Conservation (phyloP, 1,284 basidiomycete genomes). For the Chondrostereum purpureum region DNA sequence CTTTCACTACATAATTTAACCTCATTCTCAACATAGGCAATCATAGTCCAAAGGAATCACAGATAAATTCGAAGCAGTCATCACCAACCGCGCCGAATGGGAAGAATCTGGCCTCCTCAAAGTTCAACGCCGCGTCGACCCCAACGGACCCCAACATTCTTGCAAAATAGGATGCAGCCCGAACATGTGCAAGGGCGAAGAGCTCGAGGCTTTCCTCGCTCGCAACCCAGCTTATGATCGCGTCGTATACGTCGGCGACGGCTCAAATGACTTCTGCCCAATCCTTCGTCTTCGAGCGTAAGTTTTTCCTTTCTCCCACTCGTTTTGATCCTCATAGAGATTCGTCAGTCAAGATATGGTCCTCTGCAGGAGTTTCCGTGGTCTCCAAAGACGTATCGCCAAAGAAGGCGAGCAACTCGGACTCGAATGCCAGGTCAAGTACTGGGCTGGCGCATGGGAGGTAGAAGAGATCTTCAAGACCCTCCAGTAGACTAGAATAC, state of each 20-base stretch:
- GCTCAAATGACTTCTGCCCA: conserved; percentile 94
- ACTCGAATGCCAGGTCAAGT: conserved; percentile 65
- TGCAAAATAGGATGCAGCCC: conserved; percentile 88
- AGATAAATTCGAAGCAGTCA: conserved; percentile 76
- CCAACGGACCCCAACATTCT: conserved; percentile 71
- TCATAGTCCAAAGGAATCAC: conserved; percentile 67
- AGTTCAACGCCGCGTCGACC: conserved; percentile 72
- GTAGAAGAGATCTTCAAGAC: conserved; percentile 74
- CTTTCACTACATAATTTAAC: conserved; percentile 1
- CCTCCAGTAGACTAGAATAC: conserved; percentile 27
- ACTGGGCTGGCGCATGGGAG: conserved; percentile 93
- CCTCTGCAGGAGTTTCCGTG: conserved; percentile 72
- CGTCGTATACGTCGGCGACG: conserved; percentile 91
- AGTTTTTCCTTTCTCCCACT: conserved; percentile 18
- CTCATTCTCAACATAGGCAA: conserved; percentile 3
- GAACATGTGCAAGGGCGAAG: conserved; percentile 99
- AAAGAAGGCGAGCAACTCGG: conserved; percentile 59
- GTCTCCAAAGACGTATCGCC: conserved; percentile 69
- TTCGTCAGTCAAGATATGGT: conserved; percentile 63
- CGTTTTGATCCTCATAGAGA: conserved; percentile 8
- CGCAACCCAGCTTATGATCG: conserved; percentile 71
- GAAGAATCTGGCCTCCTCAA: conserved; percentile 68
- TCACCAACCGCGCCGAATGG: conserved; percentile 93
- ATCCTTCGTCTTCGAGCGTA: conserved; percentile 74
- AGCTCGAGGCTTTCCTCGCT: conserved; percentile 76